Percentiles rank a stretch among this genome's conserved stretches.
phyloP scores from a whole-genome alignment of 2,329 filamentous ascomycete species.

The Xylaria polymorpha region DNA sequence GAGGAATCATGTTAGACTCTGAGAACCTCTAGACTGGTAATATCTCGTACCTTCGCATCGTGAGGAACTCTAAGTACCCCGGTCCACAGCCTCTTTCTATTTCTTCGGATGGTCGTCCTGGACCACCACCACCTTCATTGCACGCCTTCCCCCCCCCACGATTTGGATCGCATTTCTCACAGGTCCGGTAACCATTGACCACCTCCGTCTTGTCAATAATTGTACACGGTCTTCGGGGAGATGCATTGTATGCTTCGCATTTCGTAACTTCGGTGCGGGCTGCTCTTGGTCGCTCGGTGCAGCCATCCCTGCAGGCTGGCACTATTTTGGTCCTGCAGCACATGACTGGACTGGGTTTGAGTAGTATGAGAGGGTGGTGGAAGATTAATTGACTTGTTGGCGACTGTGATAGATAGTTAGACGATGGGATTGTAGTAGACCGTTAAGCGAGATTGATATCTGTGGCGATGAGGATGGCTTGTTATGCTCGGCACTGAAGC shows the following conservation, averaged over 20 bases:
- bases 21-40: background rate
- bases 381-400: background rate
- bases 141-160: too few species aligned
- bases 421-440: background rate
- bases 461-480: background rate
- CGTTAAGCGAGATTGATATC: background rate
- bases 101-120: too few species aligned
- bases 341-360: background rate
- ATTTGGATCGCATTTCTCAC: background rate
- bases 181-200: background rate
- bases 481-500: background rate
- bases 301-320: background rate
- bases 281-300: background rate
- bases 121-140: too few species aligned
- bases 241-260: background rate
- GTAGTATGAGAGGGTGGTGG: too few species aligned
- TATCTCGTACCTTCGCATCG: background rate
- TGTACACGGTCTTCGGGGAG: background rate
- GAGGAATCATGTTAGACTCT: background rate
- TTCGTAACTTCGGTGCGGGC: background rate
- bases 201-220: background rate
- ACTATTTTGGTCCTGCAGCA: background rate
- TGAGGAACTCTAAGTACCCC: background rate
- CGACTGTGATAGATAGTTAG: background rate
- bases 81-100: background rate